phyloP scores from a whole-genome alignment of 2,329 filamentous ascomycete species.

The Botrytis hyacinthi region DNA sequence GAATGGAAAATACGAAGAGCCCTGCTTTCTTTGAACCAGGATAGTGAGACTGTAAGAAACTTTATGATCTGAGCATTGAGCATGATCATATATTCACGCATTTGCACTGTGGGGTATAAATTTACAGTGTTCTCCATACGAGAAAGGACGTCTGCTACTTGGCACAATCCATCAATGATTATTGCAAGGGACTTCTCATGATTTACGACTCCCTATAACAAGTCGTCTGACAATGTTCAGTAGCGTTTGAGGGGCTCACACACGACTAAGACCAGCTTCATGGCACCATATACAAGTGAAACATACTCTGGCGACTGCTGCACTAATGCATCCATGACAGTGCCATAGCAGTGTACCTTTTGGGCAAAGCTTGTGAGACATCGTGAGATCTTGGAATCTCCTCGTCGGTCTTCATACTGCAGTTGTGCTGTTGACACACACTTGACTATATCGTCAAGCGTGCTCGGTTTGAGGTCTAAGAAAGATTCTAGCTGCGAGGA shows the following conservation, averaged over 20 bases:
- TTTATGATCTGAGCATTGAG: background rate
- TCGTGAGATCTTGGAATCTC: background rate
- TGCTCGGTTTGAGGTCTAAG: background rate
- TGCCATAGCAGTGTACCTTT: background rate
- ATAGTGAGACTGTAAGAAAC: background rate
- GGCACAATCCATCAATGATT: background rate
- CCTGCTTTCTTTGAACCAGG: background rate
- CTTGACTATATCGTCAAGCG: background rate
- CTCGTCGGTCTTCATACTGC: background rate
- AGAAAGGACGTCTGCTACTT: background rate
- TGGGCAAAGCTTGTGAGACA: background rate
- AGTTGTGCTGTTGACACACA: background rate
- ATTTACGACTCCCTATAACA: background rate
- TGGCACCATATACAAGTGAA: background rate
- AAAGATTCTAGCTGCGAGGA: background rate
- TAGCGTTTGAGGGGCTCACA: background rate
- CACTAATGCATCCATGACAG: background rate
- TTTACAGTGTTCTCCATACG: background rate
- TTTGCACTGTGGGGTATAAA: background rate
- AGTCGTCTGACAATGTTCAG: background rate
- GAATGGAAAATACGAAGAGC: background rate
- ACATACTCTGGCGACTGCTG: background rate
- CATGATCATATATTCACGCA: background rate
- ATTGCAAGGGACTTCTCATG: background rate
- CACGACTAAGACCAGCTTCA: background rate